phyloP scores from a whole-genome alignment of 768 basidiomycete genomes.

The Tulasnella sp. region DNA sequence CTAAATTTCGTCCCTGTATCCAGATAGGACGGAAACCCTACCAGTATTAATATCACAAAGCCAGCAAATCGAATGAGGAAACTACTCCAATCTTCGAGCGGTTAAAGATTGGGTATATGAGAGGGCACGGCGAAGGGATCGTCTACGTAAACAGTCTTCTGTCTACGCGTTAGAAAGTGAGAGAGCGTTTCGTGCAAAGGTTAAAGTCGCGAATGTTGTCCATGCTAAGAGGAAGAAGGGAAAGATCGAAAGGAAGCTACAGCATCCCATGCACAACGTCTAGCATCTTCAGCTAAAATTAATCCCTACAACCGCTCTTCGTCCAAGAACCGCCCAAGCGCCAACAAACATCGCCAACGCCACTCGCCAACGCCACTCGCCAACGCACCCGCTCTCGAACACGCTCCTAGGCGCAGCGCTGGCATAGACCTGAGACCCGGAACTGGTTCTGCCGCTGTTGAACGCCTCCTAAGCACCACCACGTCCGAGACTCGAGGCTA shows the following conservation, averaged over 20 bases:
- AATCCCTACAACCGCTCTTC: neutral
- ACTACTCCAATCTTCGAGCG: too few relatives aligned
- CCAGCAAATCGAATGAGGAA: too few relatives aligned
- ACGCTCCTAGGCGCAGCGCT: neutral
- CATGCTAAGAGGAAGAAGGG: too few relatives aligned
- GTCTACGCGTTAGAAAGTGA: neutral
- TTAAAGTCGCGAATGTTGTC: neutral
- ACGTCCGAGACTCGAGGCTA: constrained; percentile 72
- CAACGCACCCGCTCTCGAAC: too few relatives aligned
- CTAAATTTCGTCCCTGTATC: too few relatives aligned
- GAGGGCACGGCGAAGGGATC: neutral
- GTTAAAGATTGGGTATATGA: too few relatives aligned
- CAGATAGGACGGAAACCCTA: too few relatives aligned
- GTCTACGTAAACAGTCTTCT: neutral
- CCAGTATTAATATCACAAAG: too few relatives aligned
- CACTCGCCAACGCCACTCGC: neutral
- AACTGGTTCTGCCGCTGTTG: constrained; percentile 28
- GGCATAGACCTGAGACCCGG: neutral
- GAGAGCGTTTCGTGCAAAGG: neutral
- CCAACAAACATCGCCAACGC: neutral
- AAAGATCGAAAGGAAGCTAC: too few relatives aligned
- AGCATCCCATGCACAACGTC: neutral
- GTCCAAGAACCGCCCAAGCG: neutral
- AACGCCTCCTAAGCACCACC: constrained; percentile 41
- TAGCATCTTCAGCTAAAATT: neutral